Conservation (phyloP, 805 yeast genomes). For the Starmera amethionina region DNA sequence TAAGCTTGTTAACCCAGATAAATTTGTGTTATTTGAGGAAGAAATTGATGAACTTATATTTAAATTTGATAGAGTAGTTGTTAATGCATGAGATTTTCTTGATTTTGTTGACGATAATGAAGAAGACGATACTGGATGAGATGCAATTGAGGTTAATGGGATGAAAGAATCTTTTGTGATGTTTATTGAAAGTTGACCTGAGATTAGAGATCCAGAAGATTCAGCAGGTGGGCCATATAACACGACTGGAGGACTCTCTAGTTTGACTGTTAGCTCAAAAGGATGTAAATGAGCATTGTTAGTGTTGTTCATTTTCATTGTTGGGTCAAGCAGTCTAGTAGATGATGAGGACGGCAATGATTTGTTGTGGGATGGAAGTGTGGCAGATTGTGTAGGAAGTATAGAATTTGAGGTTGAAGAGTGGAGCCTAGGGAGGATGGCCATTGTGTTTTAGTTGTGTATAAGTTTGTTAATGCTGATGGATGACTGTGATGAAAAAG, state of each 20-base stretch:
- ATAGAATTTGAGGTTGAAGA: constrained; percentile 9
- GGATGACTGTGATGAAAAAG: background rate
- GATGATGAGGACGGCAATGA: background rate
- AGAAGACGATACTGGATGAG: constrained; percentile 5
- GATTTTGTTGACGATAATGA: constrained; percentile 16
- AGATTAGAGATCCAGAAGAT: constrained; percentile 75
- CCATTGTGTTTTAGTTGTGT: constrained; percentile 5
- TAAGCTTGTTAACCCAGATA: constrained; percentile 16
- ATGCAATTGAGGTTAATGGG: constrained; percentile 3
- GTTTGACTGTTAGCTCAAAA: constrained; percentile 41
- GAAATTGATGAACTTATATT: constrained; percentile 9
- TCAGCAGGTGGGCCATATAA: constrained; percentile 73
- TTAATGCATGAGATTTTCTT: constrained; percentile 9
- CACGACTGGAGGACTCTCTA: constrained; percentile 89
- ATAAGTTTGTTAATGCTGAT: too few species aligned
- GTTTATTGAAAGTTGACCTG: constrained; percentile 65
- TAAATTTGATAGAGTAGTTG: constrained; percentile 11
- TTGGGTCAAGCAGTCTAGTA: background rate
- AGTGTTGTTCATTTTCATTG: constrained; percentile 7
- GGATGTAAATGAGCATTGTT: constrained; percentile 22
- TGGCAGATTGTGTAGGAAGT: background rate
- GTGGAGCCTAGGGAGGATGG: constrained; percentile 15
- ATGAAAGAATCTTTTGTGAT: constrained; percentile 25
- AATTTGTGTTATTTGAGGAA: constrained; percentile 9
- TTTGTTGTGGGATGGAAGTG: background rate